phyloP scores from a whole-genome alignment of 2,329 filamentous ascomycete species.

The Alternaria ethzedia region DNA sequence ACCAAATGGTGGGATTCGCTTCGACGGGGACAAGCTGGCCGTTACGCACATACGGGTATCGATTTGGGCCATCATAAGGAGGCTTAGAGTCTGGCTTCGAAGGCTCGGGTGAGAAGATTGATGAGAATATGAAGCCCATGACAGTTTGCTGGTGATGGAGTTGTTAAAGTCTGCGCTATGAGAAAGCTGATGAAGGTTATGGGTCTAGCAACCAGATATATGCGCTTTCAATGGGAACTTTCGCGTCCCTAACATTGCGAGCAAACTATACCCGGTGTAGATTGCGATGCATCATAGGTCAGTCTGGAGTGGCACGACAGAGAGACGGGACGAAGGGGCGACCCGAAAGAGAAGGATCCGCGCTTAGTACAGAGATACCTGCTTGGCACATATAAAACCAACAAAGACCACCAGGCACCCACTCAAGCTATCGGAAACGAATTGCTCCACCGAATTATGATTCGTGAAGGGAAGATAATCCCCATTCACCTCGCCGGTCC shows the following conservation, averaged over 20 bases:
- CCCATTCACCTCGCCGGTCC: not conserved
- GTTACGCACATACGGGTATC: not conserved
- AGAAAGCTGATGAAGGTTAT: not conserved
- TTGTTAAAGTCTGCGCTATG: not conserved
- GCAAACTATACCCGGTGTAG: not conserved
- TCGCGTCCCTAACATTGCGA: not conserved
- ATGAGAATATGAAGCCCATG: not conserved
- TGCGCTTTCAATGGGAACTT: fast-evolving
- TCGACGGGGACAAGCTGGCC: not conserved
- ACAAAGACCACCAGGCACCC: not conserved
- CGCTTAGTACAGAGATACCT: not conserved
- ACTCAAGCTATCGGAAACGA: fast-evolving
- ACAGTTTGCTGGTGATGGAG: not conserved
- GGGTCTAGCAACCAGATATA: not conserved
- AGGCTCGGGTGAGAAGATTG: not conserved
- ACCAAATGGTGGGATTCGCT: not conserved
- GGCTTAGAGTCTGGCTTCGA: not conserved
- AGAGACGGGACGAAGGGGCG: not conserved
- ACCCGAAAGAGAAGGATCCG: not conserved
- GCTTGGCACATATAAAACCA: not conserved
- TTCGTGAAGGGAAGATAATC: too few relatives aligned
- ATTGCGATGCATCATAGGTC: not conserved
- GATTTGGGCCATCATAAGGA: not conserved
- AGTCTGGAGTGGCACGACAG: not conserved
- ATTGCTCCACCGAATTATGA: too few relatives aligned